Base-by-base conservation (phyloP, 805 yeast genomes). In the Saccharomycopsis sp. region DNA sequence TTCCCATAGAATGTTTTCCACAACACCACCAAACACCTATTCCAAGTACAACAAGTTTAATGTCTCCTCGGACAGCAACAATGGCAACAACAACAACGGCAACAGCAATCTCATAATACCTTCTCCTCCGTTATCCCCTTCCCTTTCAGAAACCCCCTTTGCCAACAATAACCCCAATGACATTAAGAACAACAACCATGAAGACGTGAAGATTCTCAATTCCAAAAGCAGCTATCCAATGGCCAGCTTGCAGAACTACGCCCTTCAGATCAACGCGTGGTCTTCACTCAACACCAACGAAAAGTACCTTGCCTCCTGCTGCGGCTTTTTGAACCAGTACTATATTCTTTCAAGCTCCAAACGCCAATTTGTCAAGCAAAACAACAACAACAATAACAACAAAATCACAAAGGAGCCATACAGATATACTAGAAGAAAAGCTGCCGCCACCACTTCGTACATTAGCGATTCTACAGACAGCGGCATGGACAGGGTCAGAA, bases 311-410 rank as follows among this genome's bases (percentile, higher is more conserved):
- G 57, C 54, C 36, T 59, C 62, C 35, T 80, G 75, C 46, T 50
- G 73, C 41, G 55, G 54, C n/a, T 77, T 77, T 49, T 60, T 77
- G 44, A 65, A 65, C 43, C 73, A 73, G 50, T 77, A 77, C 55
- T 58, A 27, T 50, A 50, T 10, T 25, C 20, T n/a, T 21, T n/a
- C n/a, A n/a, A 18, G 9, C 34, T 12, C 8, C 39, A 34, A 47
- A 34, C 47, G 45, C 31, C 50, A 50, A 35, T 19, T 27, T n/a
- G n/a, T 12, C 5, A 45, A 31, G 27, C 43, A 33, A 17, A 12
- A 30, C 30, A 30, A 43, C 15, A 4, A 16, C 35, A n/a, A 26
- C 13, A 27, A n/a, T 5, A 21, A n/a, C n/a, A n/a, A n/a, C n/a
- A 25, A 25, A n/a, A 25, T n/a, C n/a, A 25, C 9, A n/a, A 25